Percentiles rank a stretch among this genome's conserved stretches.
Evolutionary conservation across 2,329 filamentous ascomycete genomes (phyloP).

Genomic region (Anisogramma anomala): DNA sequence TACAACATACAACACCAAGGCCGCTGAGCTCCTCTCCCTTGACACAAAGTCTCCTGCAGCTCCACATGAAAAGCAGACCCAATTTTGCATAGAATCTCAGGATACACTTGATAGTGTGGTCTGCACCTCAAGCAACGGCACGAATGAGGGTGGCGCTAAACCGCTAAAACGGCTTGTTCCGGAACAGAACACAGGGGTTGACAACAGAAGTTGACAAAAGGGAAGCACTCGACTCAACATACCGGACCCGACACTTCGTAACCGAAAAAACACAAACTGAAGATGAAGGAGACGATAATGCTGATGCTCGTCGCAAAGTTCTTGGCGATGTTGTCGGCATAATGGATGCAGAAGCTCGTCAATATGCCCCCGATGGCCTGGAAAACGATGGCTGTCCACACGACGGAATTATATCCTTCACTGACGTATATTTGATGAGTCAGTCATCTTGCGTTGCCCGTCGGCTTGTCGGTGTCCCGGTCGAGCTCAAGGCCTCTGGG

Average conservation of each 20-base stretch:
- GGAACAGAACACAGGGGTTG: no score
- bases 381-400: slow-evolving; percentile 73
- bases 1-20: no score
- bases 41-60: no score
- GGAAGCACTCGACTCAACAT: slow-evolving; percentile 27
- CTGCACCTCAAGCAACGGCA: no score
- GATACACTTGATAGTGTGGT: no score
- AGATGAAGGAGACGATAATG: slow-evolving; percentile 75
- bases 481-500: not conserved
- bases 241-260: slow-evolving; percentile 63
- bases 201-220: slow-evolving; percentile 1
- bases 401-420: slow-evolving; percentile 82
- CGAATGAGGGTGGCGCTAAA: no score
- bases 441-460: not conserved
- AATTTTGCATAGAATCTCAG: no score
- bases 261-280: slow-evolving; percentile 76
- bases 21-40: no score
- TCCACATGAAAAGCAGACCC: no score
- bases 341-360: slow-evolving; percentile 70
- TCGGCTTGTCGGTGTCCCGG: not conserved
- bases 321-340: slow-evolving; percentile 82
- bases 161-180: no score
- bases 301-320: slow-evolving; percentile 90
- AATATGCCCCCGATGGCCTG: slow-evolving; percentile 78
- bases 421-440: not conserved